Evolutionary conservation across 2,329 filamentous ascomycete genomes (phyloP), one percentile per base, ranked within the genome.

Genomic region (Leptographium flavum): DNA sequence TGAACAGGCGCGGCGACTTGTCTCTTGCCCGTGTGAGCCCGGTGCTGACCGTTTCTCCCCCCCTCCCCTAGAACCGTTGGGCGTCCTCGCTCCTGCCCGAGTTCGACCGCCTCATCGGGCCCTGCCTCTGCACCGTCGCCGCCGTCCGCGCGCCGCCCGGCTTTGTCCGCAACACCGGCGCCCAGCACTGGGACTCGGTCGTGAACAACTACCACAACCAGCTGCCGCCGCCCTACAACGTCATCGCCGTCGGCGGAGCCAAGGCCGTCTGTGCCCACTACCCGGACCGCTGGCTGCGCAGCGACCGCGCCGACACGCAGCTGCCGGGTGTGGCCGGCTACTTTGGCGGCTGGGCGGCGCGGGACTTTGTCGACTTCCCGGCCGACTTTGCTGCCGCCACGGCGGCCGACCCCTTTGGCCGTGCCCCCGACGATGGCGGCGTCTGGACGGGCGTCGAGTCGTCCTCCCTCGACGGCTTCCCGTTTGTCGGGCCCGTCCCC

Each of bases 71-170:
- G 0, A 94, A 94, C 56, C 87, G 69, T 3, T 92, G 93, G 59
- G 90, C 85, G 0, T 84, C 84, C 1, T 71, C 79, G 47, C 68
- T 94, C 3, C 64, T 88, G 1, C 83, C 84, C 0, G 58, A 65
- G 32, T 81, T 90, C 54, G 66, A 73, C 5, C 74, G 79, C 50
- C 68, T 87, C 10, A 81, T 94, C 50, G 74, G 87, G 2, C 87
- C 87, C 0, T 55, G 77, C 87, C 65, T 73, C 71, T 42, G 73
- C 80, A 2, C 67, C 87, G 21, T 54, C 68, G 4, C 80, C 80
- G 5, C 76, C 78, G 0, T 49, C 53, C 19, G 57, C 57, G 22
- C 43, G 30, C 17, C 23, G 28, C 5, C 41, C 19, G 4, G 45
- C 21, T 42, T 39, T 32, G 23, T 39, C 27, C 25, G 28, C 25